Evolutionary conservation across 192 early-diverging fungal genomes (phyloP).

Genomic region (Mortierella alpina): DNA sequence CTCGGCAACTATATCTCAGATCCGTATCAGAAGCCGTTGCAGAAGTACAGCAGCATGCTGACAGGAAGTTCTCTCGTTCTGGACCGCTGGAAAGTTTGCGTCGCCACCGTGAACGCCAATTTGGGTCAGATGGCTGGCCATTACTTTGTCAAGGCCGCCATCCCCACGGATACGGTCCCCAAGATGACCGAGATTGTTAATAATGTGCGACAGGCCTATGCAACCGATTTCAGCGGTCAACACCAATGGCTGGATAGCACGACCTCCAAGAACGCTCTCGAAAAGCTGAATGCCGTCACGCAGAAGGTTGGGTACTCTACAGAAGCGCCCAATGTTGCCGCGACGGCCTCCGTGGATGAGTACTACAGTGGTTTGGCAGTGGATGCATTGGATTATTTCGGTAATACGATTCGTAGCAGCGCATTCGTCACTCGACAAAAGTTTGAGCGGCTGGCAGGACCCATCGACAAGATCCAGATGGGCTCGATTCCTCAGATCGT

Average conservation of each 20-base stretch:
- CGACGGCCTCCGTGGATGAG: slow-evolving; percentile 53
- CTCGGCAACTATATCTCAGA: slow-evolving; percentile 53
- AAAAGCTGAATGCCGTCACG: slow-evolving; percentile 58
- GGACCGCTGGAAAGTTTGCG: slow-evolving; percentile 39
- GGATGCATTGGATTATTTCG: slow-evolving; percentile 51
- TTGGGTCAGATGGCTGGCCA: slow-evolving; percentile 57
- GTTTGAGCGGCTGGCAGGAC: slow-evolving; percentile 45
- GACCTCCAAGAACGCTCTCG: slow-evolving; percentile 51
- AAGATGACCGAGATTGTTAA: slow-evolving; percentile 57
- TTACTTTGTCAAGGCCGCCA: slow-evolving; percentile 57
- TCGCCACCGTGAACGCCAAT: slow-evolving; percentile 38
- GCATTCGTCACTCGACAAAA: slow-evolving; percentile 12
- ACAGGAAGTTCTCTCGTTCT: background rate
- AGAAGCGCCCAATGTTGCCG: slow-evolving; percentile 45
- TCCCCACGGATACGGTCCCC: slow-evolving; percentile 35
- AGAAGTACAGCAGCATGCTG: slow-evolving; percentile 1
- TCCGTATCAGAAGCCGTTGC: slow-evolving; percentile 45
- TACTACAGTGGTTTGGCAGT: slow-evolving; percentile 52
- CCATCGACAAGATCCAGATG: slow-evolving; percentile 48
- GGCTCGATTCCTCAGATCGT: slow-evolving; percentile 63
- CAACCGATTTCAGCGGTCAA: slow-evolving; percentile 33
- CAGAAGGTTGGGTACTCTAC: slow-evolving; percentile 62
- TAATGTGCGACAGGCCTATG: slow-evolving; percentile 53
- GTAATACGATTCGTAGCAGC: slow-evolving; percentile 43
- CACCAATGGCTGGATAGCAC: slow-evolving; percentile 60